These are phyloP conservation scores for Pseudocercospora ulei DNA, from an alignment of 2,329 filamentous ascomycete species.

Conservation along the genomic window DNA sequence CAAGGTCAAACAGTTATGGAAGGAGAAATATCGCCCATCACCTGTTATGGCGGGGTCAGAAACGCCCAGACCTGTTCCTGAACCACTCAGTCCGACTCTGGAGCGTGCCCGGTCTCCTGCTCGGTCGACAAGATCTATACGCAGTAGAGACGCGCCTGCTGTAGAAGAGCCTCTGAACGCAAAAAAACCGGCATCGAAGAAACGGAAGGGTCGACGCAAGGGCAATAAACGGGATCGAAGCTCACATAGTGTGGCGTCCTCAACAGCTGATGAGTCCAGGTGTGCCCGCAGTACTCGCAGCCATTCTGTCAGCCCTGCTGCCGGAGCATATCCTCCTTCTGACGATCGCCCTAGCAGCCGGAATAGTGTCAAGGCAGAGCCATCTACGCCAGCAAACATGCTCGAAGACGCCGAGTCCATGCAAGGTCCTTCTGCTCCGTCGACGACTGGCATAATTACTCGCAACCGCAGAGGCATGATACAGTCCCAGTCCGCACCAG, in stretches of 20 bases:
- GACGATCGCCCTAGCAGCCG: constrained; percentile 36
- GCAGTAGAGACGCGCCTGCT: constrained; percentile 14
- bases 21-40: constrained; percentile 25
- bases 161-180: constrained; percentile 16
- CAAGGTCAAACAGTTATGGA: constrained; percentile 26
- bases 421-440: constrained; percentile 23
- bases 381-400: constrained; percentile 39
- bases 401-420: constrained; percentile 34
- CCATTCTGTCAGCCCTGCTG: constrained; percentile 42
- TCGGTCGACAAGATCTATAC: constrained; percentile 13
- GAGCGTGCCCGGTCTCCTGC: constrained; percentile 21
- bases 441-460: constrained; percentile 26
- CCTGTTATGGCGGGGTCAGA: constrained; percentile 17
- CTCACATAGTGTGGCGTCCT: constrained; percentile 40
- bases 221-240: constrained; percentile 22
- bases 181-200: constrained; percentile 15
- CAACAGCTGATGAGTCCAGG: constrained; percentile 39
- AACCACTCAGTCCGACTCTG: constrained; percentile 33
- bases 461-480: constrained; percentile 33
- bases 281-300: constrained; percentile 40
- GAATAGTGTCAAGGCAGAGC: constrained; percentile 42
- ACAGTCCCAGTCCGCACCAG: constrained; percentile 25
- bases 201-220: constrained; percentile 13
- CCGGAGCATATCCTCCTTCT: constrained; percentile 35
- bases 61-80: constrained; percentile 28